Conservation (phyloP, 305 asterid genomes). For the Solanum hybrid region DNA sequence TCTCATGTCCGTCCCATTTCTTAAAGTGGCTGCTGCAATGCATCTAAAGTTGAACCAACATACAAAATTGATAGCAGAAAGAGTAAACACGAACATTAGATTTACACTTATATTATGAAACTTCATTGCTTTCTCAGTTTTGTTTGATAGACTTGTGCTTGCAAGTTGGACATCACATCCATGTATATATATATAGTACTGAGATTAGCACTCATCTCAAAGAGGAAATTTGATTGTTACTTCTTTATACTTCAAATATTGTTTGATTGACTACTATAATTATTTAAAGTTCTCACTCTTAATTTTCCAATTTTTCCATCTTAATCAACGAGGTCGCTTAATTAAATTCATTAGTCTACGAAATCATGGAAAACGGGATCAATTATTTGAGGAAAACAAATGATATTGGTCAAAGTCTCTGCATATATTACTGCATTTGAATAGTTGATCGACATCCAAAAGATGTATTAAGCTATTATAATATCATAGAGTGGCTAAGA, state of each 20-base stretch:
- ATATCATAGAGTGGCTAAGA: neutral
- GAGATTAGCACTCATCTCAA: neutral
- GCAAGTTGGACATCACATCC: neutral
- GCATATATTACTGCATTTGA: neutral
- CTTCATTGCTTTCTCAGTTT: neutral
- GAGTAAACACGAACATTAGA: neutral
- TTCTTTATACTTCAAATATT: neutral
- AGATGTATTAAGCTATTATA: neutral
- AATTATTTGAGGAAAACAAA: neutral
- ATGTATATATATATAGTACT: neutral
- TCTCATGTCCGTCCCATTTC: conserved; percentile 12
- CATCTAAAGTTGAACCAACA: neutral
- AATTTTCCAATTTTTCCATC: neutral
- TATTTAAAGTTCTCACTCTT: neutral
- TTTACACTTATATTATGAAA: neutral
- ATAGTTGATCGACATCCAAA: neutral
- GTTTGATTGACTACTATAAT: neutral
- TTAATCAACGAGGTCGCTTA: neutral
- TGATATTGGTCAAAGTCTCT: neutral
- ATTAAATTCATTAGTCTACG: neutral
- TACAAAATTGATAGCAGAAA: neutral
- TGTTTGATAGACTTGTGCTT: neutral
- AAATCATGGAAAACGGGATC: neutral
- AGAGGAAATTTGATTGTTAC: neutral
- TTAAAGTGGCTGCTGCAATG: conserved; percentile 2